Percentiles rank a stretch among this genome's conserved stretches.
Conservation (phyloP, 73 alveolate genomes). For the Symbiodinium natans region DNA sequence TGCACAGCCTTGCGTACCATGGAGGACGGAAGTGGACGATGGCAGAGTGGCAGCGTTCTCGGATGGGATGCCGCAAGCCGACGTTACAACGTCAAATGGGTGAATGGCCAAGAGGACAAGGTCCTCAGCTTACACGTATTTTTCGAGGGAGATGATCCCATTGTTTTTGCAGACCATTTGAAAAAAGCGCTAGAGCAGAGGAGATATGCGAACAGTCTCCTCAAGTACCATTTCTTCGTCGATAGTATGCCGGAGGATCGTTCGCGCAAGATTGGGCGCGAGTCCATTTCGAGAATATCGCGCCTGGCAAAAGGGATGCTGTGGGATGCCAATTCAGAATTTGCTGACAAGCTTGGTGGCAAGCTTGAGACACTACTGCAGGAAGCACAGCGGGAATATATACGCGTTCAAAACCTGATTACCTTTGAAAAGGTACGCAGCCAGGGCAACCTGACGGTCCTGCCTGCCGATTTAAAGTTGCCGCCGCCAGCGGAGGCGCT, state of each 20-base stretch:
- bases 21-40: conserved; percentile 93
- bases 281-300: conserved; percentile 91
- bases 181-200: conserved; percentile 95
- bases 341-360: conserved; percentile 91
- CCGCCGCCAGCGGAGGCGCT: conserved; percentile 71
- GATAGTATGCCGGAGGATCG: conserved; percentile 97
- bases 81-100: conserved; percentile 89
- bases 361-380: conserved; percentile 78
- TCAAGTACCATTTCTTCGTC: conserved; percentile 96
- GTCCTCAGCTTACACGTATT: conserved; percentile 95
- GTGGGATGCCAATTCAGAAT: conserved; percentile 90
- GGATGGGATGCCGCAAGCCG: conserved; percentile 91
- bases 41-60: conserved; percentile 76
- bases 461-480: conserved; percentile 80
- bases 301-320: conserved; percentile 67
- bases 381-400: conserved; percentile 91
- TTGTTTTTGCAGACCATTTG: conserved; percentile 95
- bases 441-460: conserved; percentile 92
- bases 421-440: conserved; percentile 92
- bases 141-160: conserved; percentile 97
- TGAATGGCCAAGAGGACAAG: conserved; percentile 94
- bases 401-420: conserved; percentile 89
- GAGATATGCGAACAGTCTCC: conserved; percentile 96
- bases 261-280: conserved; percentile 96
- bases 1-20: conserved; percentile 78